These are phyloP conservation scores for Hyphopichia burtonii DNA, from an alignment of 1,139 yeast species.

Conservation along the genomic window DNA sequence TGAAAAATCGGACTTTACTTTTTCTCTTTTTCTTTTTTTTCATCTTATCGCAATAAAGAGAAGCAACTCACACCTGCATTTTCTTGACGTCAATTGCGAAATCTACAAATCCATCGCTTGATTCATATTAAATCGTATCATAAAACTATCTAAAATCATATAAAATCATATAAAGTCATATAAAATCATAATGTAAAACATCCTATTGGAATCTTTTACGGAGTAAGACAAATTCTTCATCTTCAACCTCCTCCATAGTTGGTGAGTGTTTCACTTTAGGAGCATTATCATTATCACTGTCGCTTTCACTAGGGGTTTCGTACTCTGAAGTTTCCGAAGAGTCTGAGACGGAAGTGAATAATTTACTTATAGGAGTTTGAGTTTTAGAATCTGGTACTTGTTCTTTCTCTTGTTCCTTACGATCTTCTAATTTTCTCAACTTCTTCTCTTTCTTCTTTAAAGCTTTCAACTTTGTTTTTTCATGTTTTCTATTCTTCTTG, in stretches of 20 bases:
- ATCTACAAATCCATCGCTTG: not conserved
- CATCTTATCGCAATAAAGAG: not conserved
- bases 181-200: not conserved
- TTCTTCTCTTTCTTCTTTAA: not conserved
- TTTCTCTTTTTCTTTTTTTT: not conserved
- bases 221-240: conserved; percentile 32
- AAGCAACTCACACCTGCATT: not conserved
- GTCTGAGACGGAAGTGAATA: not conserved
- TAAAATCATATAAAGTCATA: not conserved
- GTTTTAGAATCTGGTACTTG: not conserved
- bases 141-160: not conserved
- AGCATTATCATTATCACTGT: not conserved
- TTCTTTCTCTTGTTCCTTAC: not conserved
- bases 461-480: not conserved
- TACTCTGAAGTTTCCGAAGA: conserved; percentile 1
- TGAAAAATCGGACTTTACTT: not conserved
- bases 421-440: not conserved
- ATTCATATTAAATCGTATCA: too few species aligned
- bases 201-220: conserved; percentile 1
- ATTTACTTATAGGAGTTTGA: not conserved
- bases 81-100: not conserved
- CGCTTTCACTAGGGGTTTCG: conserved; percentile 3
- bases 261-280: conserved; percentile 1
- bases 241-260: conserved; percentile 29
- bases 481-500: not conserved